Base-by-base conservation (phyloP, 1,139 yeast genomes). In the Candida glucosophila region DNA sequence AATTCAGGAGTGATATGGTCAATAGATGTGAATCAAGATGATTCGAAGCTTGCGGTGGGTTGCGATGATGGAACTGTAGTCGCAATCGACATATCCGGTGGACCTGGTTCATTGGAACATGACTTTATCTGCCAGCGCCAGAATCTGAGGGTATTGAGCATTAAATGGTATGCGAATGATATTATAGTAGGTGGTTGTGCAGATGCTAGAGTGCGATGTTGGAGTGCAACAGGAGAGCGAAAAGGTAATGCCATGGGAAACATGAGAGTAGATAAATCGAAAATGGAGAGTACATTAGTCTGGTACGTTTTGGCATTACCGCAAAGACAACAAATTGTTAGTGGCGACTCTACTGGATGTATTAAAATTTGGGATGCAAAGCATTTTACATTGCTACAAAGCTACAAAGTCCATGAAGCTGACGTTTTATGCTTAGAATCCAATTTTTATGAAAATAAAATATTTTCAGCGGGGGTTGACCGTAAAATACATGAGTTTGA, bases 1-100 rank as follows among this genome's bases (percentile, higher is more conserved):
- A 86, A 88, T 48, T 83, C 95, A 1, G 97, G 97, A 18, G 77
- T 85, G 12, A 80, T 86, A 32, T 92, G 98, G 98, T 81, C 94
- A 7, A 58, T 88, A 28, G 77, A 82, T 6, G 72, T 75, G 15
- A 78, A 77, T 34, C 65, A 69, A 12, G 58, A 68, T 15, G 80
- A 77, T 23, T 59, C 68, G 30, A 73, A 67, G 40, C 58, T 92
- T 22, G 86, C 95, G 1, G 83, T 83, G 2, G 98, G 98, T 2
- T 90, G 98, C 54, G 98, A 90, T 41, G 93, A 88, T 46, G 98
- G 98, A 14, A 67, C 86, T 4, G 90, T 90, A 5, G 94, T 81
- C 2, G 53, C 90, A 6, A 64, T 88, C 12, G 88, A 85, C 44
- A 75, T 88, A 21, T 62, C 85, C 8, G 94, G 93, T 8, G 96